These are phyloP conservation scores for Boletus speciosus DNA, from an alignment of 768 basidiomycete genomes.

Conservation along the genomic window DNA sequence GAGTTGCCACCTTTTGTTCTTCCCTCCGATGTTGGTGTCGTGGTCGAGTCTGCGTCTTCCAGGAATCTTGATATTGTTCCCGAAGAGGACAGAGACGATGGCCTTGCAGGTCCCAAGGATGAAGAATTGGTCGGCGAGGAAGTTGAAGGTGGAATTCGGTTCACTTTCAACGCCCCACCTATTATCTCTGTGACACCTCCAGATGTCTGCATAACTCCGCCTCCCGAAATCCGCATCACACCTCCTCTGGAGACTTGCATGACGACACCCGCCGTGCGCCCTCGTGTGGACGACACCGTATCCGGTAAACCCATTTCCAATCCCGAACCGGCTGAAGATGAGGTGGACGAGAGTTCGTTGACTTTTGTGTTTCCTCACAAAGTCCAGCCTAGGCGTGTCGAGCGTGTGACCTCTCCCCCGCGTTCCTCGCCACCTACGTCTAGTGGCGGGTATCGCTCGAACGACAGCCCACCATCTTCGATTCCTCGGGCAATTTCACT, in stretches of 20 bases:
- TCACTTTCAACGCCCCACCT: conserved; percentile 66
- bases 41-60: conserved; percentile 29
- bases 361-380: conserved; percentile 25
- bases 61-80: conserved; percentile 37
- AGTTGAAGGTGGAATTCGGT: conserved; percentile 66
- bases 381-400: conserved; percentile 1
- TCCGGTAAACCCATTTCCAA: conserved; percentile 3
- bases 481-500: conserved; percentile 46
- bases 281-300: background rate
- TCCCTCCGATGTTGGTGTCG: conserved; percentile 45
- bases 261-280: conserved; percentile 18
- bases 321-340: conserved; percentile 17
- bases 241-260: conserved; percentile 17
- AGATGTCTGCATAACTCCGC: conserved; percentile 23
- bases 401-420: conserved; percentile 6
- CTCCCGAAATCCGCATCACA: conserved; percentile 24
- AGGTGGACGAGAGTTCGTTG: conserved; percentile 22
- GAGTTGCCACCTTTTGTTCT: conserved; percentile 47
- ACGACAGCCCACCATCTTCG: conserved; percentile 42
- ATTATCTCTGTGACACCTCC: conserved; percentile 27
- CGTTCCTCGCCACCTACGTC: conserved; percentile 10
- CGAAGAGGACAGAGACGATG: conserved; percentile 38
- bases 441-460: conserved; percentile 5
- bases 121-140: conserved; percentile 56
- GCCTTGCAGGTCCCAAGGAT: conserved; percentile 32